These are phyloP conservation scores for Rasamsonia emersonii DNA, from an alignment of 2,329 filamentous ascomycete species.

Conservation along the genomic window DNA sequence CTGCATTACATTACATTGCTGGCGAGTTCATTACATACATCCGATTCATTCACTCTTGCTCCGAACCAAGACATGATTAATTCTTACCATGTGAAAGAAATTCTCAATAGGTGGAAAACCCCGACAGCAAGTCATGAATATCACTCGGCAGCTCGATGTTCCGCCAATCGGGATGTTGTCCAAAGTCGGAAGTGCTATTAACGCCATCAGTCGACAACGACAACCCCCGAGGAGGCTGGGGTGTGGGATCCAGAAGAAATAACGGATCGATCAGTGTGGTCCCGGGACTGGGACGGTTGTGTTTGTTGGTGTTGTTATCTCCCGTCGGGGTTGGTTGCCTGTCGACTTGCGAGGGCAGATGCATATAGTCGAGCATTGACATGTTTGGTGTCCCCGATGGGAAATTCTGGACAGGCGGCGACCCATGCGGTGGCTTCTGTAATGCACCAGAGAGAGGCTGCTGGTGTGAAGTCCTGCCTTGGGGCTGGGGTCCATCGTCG, in stretches of 20 bases:
- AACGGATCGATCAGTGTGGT: too few species aligned
- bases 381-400: neutral
- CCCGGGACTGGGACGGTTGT: too few species aligned
- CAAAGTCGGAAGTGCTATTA: neutral
- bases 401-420: neutral
- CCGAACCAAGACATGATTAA: too few species aligned
- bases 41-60: too few species aligned
- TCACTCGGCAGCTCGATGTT: neutral
- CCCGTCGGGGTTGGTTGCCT: neutral
- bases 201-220: neutral
- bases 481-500: neutral
- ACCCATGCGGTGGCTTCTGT: neutral
- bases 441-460: neutral
- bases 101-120: slow-evolving; percentile 1
- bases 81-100: too few species aligned
- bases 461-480: neutral
- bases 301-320: neutral
- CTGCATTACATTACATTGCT: too few species aligned
- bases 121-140: slow-evolving; percentile 1
- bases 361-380: neutral
- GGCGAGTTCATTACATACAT: too few species aligned
- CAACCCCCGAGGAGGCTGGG: neutral
- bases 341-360: neutral
- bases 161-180: neutral
- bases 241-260: neutral